Conservation (phyloP, 1,284 basidiomycete genomes). For the Anthracocystis panici-leucophaei region DNA sequence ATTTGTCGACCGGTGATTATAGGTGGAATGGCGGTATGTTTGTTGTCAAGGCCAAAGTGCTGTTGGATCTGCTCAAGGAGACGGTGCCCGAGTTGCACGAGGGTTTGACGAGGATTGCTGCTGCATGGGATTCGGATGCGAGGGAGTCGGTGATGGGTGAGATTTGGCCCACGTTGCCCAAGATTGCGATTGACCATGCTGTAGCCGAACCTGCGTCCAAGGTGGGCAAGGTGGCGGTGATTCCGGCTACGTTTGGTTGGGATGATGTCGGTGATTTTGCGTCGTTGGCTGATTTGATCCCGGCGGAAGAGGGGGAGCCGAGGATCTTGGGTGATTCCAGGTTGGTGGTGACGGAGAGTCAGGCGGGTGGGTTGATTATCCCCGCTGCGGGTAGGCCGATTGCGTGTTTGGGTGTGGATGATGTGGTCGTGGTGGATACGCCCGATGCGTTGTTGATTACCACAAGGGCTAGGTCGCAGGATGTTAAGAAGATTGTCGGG, state of each 20-base stretch:
- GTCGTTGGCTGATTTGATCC: conserved; percentile 65
- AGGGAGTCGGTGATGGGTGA: conserved; percentile 49
- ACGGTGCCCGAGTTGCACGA: conserved; percentile 63
- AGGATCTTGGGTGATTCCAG: conserved; percentile 64
- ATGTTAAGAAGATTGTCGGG: conserved; percentile 69
- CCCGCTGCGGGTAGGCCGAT: conserved; percentile 64
- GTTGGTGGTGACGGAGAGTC: conserved; percentile 65
- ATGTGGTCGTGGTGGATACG: conserved; percentile 69
- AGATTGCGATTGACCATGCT: conserved; percentile 70
- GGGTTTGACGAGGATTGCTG: conserved; percentile 63
- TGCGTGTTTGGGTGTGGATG: conserved; percentile 68
- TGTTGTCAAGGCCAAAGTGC: conserved; percentile 65
- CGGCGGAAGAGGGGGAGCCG: conserved; percentile 68
- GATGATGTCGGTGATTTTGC: conserved; percentile 69
- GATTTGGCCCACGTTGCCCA: conserved; percentile 65
- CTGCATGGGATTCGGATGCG: conserved; percentile 60
- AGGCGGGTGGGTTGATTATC: conserved; percentile 67
- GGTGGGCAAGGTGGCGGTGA: conserved; percentile 66
- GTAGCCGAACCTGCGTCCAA: conserved; percentile 68
- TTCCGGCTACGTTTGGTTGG: conserved; percentile 69
- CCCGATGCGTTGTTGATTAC: conserved; percentile 68
- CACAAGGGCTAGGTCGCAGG: conserved; percentile 66
- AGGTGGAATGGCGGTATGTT: conserved; percentile 70
- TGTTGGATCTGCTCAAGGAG: conserved; percentile 59
- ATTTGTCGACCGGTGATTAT: conserved; percentile 68